These are phyloP conservation scores for Trametes versicolor DNA, from an alignment of 1,284 basidiomycete genomes.

Conservation along the genomic window DNA sequence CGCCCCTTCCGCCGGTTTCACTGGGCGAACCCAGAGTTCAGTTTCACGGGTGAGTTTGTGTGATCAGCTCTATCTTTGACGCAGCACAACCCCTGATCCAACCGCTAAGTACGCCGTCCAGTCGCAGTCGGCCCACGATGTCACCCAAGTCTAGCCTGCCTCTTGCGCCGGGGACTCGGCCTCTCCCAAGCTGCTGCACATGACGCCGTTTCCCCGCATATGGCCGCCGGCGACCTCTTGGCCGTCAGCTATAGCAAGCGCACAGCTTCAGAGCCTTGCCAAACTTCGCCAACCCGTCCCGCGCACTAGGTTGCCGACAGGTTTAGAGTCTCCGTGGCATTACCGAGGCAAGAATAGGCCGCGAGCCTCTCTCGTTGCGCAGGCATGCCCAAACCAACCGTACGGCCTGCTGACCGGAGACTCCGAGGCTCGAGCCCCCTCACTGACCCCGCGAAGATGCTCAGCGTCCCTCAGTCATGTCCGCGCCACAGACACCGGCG, in stretches of 20 bases:
- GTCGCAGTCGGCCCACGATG: conserved; percentile 3
- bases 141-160: conserved; percentile 5
- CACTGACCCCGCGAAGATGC: not conserved
- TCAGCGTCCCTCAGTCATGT: not conserved
- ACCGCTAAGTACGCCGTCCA: conserved; percentile 15
- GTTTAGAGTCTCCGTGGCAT: conserved; percentile 5
- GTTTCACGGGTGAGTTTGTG: not conserved
- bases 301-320: not conserved
- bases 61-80: not conserved
- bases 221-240: not conserved
- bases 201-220: conserved; percentile 1
- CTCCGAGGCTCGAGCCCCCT: too few relatives aligned
- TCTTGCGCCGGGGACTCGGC: conserved; percentile 1
- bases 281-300: conserved; percentile 13
- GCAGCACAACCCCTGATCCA: not conserved
- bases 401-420: not conserved
- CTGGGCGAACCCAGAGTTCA: not conserved
- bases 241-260: conserved; percentile 8
- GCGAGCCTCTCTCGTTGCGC: conserved; percentile 6
- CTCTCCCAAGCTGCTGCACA: conserved; percentile 1
- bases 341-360: conserved; percentile 24
- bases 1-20: not conserved
- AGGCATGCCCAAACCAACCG: conserved; percentile 7
- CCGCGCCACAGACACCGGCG: conserved; percentile 6
- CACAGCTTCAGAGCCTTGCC: conserved; percentile 10